Evolutionary conservation across 306 rosid species (phyloP), one percentile per base, ranked within the genome.

Genomic region (Malus asiatica): DNA sequence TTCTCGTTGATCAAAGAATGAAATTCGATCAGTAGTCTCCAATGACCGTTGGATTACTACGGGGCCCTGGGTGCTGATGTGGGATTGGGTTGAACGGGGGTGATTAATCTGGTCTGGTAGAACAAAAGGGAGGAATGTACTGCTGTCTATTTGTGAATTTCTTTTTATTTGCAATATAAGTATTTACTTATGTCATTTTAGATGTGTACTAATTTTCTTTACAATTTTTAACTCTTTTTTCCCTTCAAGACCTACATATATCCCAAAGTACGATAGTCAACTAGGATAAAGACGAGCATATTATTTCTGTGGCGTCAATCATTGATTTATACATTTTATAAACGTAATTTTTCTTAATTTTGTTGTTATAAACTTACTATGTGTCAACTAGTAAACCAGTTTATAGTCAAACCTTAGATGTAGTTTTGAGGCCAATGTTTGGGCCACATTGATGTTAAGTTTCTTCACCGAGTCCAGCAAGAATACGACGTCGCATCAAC

Each of bases 271-370:
- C 45, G 0, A 10, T 42, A 2, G 45, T 42, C 45, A 42, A 42
- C 12, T 42, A 42, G 45, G 12, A 42, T 42, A 42, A 3, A 10
- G 45, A 0, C 1, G 12, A 42, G 1, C 45, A 8, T 2, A 42
- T 42, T 42, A 42, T 40, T 0, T 38, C 0, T 1, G 9, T 38
- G 0, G 2, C 42, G 2, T 3, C 2, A 38, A 38, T 38, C 2
- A 38, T 38, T 38, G 9, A 38, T 0, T 38, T 0, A 6, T 0
- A 35, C 8, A 7, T 38, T 38, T 6, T 38, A 38, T 38, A 38
- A 38, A 38, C 0, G 0, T 38, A 38, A 38, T 0, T 38, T 7
- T 38, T 38, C 3, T 7, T 38, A 38, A 38, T 38, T 38, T 38
- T 1, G 0, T 38, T 38, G 0, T 38, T 2, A 38, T 7, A 38